Base-by-base conservation (phyloP, 2,329 filamentous ascomycete genomes). In the Microdochium paspali region DNA sequence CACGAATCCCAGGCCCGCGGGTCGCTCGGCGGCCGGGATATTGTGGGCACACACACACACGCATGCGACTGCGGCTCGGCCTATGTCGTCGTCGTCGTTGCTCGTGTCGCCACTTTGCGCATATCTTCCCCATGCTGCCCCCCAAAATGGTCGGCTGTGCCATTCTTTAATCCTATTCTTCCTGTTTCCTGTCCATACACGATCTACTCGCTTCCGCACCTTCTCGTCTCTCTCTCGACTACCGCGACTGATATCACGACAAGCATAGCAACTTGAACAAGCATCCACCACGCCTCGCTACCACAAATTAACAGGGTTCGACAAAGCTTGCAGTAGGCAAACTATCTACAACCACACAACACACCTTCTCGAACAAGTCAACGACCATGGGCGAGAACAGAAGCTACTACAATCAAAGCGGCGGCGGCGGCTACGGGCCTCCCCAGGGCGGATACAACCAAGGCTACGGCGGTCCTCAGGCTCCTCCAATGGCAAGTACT, bases 341-440 rank as follows among this genome's bases (percentile, higher is more conserved):
- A 12, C 6, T 7, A 15, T 20, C 18, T 40, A 40, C 4, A 40
- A 21, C 15, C 6, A 20, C 35, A 40, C 18, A 20, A 21, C 35
- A 35, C n/a, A n/a, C n/a, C n/a, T n/a, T n/a, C n/a, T n/a, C n/a
- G 18, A 35, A 15, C 9, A 30, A 30, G 7, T 18, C 15, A 40
- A 18, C 18, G 3, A 40, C 18, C 35, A 40, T 40, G 35, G 35
- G 35, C 35, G 35, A 40, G 42, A 62, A 56, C 53, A 47, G 58
- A 49, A 57, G 60, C 44, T 62, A 62, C 53, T 62, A 62, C 53
- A 49, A 62, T 10, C 59, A 61, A 48, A 56, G 57, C 44, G 31
- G 35, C 26, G 26, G 26, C 26, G 26, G 26, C 26, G 26, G 26
- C 26, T 40, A 40, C 12, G 35, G 31, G 5, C 31, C 31, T n/a